Evolutionary conservation across 1,284 basidiomycete species (phyloP).

Genomic region (Ustilago sp.): DNA sequence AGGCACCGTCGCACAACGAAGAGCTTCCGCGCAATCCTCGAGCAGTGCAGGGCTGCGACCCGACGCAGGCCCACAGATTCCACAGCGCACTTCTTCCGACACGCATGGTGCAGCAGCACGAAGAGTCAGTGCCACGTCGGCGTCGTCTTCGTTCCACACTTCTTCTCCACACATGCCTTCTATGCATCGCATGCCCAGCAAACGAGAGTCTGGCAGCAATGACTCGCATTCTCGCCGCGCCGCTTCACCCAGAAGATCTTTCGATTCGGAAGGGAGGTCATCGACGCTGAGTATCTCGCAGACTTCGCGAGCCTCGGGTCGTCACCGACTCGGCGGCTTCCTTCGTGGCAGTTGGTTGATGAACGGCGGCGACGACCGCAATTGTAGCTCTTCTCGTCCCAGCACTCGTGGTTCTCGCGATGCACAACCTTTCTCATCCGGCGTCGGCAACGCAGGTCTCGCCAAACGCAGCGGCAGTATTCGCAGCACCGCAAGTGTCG

Average conservation of each 20-base stretch:
- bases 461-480: constrained; percentile 29
- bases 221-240: constrained; percentile 30
- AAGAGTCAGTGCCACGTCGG: constrained; percentile 20
- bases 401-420: constrained; percentile 43
- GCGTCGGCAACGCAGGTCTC: constrained; percentile 5
- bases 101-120: constrained; percentile 34
- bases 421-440: constrained; percentile 18
- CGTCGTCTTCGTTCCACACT: constrained; percentile 19
- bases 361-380: constrained; percentile 28
- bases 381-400: constrained; percentile 33
- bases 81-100: constrained; percentile 44
- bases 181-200: constrained; percentile 22
- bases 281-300: constrained; percentile 49
- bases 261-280: constrained; percentile 38
- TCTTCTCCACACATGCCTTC: constrained; percentile 31
- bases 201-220: constrained; percentile 15
- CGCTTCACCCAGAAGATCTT: constrained; percentile 26
- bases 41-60: constrained; percentile 33
- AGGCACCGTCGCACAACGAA: constrained; percentile 17
- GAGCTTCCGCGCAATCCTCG: constrained; percentile 31
- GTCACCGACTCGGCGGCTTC: constrained; percentile 51
- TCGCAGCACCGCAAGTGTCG: constrained; percentile 26
- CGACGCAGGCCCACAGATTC: constrained; percentile 31
- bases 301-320: constrained; percentile 42
- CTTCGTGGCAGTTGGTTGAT: constrained; percentile 46